phyloP scores from a whole-genome alignment of 495 filamentous ascomycete genomes.

The Talaromyces ruber region DNA sequence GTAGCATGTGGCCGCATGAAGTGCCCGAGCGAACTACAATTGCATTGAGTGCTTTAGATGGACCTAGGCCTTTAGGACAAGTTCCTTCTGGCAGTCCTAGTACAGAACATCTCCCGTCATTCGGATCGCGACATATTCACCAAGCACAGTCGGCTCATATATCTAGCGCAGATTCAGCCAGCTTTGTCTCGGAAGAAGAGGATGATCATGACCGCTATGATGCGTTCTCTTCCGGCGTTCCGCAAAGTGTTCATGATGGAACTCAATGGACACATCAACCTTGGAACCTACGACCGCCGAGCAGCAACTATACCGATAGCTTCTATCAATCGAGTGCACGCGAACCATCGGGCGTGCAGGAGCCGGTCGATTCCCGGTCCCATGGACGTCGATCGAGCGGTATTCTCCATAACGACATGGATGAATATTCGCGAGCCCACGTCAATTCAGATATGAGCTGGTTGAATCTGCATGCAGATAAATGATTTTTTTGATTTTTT shows the following conservation, averaged over 20 bases:
- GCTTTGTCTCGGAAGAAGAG: constrained; percentile 44
- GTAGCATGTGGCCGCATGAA: constrained; percentile 27
- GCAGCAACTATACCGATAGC: constrained; percentile 55
- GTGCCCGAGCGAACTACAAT: constrained; percentile 24
- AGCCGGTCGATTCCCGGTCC: constrained; percentile 14
- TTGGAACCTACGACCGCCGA: constrained; percentile 42
- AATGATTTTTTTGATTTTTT: constrained; percentile 10
- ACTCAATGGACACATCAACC: constrained; percentile 41
- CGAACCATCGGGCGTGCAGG: constrained; percentile 17
- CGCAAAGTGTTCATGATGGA: constrained; percentile 37
- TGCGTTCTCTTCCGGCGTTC: constrained; percentile 43
- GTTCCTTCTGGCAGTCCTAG: constrained; percentile 63
- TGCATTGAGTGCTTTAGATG: constrained; percentile 29
- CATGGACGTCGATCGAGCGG: constrained; percentile 27
- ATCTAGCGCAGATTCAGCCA: constrained; percentile 50
- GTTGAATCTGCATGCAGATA: constrained; percentile 51
- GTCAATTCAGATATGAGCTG: constrained; percentile 64
- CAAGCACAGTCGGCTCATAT: constrained; percentile 57
- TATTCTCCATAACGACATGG: constrained; percentile 16
- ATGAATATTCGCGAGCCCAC: constrained; percentile 12
- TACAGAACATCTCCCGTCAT: constrained; percentile 33
- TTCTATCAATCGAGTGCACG: constrained; percentile 31
- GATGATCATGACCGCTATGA: constrained; percentile 18
- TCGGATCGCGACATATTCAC: background rate
- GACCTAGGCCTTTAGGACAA: constrained; percentile 35